phyloP scores from a whole-genome alignment of 1,139 yeast genomes.

The Debaryomyces robertsiae region DNA sequence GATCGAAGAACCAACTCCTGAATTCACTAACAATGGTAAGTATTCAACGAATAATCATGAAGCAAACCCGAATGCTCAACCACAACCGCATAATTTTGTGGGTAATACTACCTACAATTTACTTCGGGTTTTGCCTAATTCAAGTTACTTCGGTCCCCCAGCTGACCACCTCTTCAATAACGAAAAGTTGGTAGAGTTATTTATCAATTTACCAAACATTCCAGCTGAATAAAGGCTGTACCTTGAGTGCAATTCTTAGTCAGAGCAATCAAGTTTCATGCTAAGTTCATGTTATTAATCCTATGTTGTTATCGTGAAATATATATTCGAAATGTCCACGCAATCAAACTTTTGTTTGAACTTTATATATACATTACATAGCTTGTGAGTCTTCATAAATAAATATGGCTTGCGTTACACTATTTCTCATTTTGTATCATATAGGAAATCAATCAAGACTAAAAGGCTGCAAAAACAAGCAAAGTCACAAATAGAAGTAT shows the following conservation, averaged over 20 bases:
- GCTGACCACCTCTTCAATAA: slow-evolving; percentile 43
- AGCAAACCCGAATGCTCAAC: slow-evolving; percentile 8
- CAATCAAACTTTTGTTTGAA: no score
- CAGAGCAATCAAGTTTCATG: no score
- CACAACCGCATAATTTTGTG: slow-evolving; percentile 35
- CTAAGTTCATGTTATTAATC: no score
- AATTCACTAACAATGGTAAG: slow-evolving; percentile 12
- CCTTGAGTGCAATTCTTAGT: no score
- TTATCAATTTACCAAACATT: slow-evolving; percentile 38
- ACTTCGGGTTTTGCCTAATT: slow-evolving; percentile 55
- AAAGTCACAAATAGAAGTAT: slow-evolving; percentile 1
- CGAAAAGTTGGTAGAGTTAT: slow-evolving; percentile 43
- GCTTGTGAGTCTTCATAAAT: no score
- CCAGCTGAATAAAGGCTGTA: slow-evolving; percentile 19
- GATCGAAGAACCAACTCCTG: slow-evolving; percentile 14
- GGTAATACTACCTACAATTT: slow-evolving; percentile 57
- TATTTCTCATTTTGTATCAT: no score
- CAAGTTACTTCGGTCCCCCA: slow-evolving; percentile 47
- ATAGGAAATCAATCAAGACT: no score
- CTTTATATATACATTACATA: no score
- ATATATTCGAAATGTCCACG: no score
- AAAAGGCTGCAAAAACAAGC: slow-evolving; percentile 10
- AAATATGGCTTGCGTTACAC: no score
- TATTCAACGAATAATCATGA: slow-evolving; percentile 10
- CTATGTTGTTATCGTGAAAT: no score